phyloP scores from a whole-genome alignment of 345 rosid species.

The Dovyalis caffra region DNA sequence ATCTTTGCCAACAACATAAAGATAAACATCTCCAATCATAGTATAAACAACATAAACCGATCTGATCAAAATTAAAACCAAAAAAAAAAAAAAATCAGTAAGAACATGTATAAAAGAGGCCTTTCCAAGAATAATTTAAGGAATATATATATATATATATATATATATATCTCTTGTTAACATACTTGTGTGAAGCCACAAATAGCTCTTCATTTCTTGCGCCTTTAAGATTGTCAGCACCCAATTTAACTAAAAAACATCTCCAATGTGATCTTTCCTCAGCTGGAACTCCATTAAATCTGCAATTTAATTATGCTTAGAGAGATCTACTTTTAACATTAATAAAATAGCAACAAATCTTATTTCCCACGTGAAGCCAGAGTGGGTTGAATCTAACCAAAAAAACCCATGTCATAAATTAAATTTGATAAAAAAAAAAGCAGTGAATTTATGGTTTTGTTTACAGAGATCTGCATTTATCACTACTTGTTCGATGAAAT shows the following conservation, averaged over 20 bases:
- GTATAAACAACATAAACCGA: conserved; percentile 86
- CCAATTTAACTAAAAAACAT: conserved; percentile 74
- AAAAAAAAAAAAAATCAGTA: background rate
- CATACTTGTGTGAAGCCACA: conserved; percentile 87
- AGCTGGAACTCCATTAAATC: conserved; percentile 88
- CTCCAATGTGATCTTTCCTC: conserved; percentile 86
- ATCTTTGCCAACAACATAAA: conserved; percentile 81
- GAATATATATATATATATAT: no score
- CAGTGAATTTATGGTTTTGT: no score
- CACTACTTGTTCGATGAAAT: background rate
- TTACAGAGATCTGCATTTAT: background rate
- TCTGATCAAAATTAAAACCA: conserved; percentile 44
- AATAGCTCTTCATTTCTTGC: conserved; percentile 86
- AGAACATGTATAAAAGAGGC: background rate
- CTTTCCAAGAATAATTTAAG: background rate
- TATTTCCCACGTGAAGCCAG: background rate
- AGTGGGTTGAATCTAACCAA: background rate
- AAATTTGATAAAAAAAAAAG: no score
- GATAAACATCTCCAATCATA: conserved; percentile 87
- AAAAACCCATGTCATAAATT: background rate
- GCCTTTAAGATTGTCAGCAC: conserved; percentile 80
- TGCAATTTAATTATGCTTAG: conserved; percentile 15
- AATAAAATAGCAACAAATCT: no score
- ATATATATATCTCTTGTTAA: background rate
- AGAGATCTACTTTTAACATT: no score